Evolutionary conservation across 257 asterid genomes (phyloP).

Genomic region (Fraxinus americana): DNA sequence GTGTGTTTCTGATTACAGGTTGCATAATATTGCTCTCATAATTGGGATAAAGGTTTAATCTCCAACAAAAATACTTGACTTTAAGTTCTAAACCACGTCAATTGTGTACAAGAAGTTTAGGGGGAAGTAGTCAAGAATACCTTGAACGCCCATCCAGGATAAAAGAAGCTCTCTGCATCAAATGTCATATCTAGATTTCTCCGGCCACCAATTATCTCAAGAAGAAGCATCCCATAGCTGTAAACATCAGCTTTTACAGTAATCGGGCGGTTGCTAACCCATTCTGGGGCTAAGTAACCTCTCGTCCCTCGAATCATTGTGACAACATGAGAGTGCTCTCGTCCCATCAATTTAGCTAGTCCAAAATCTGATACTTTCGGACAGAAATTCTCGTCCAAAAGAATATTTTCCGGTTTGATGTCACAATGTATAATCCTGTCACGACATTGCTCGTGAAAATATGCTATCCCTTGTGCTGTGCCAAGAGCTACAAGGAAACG

Average conservation of each 20-base stretch:
- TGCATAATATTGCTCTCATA: background rate
- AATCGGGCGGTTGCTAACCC: slow-evolving; percentile 86
- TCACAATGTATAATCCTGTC: slow-evolving; percentile 86
- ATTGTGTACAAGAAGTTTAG: background rate
- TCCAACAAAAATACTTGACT: background rate
- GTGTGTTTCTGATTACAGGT: no score
- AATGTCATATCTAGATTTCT: slow-evolving; percentile 83
- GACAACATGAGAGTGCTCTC: slow-evolving; percentile 83
- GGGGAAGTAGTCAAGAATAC: slow-evolving; percentile 31
- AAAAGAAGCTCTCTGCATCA: slow-evolving; percentile 77
- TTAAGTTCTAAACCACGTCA: background rate
- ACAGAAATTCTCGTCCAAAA: slow-evolving; percentile 73
- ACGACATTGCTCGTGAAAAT: slow-evolving; percentile 93
- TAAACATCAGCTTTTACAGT: slow-evolving; percentile 93
- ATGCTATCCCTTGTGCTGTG: slow-evolving; percentile 88
- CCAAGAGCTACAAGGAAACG: slow-evolving; percentile 76
- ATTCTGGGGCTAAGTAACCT: slow-evolving; percentile 88
- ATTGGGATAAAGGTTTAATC: background rate
- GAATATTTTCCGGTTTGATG: slow-evolving; percentile 90
- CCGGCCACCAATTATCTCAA: slow-evolving; percentile 87
- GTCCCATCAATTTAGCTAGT: slow-evolving; percentile 90
- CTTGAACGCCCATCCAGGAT: slow-evolving; percentile 99
- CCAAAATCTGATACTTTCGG: slow-evolving; percentile 96
- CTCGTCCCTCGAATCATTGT: slow-evolving; percentile 89
- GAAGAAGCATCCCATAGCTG: slow-evolving; percentile 88